Evolutionary conservation across 768 basidiomycete genomes (phyloP).

Genomic region (Lepiota venenata): DNA sequence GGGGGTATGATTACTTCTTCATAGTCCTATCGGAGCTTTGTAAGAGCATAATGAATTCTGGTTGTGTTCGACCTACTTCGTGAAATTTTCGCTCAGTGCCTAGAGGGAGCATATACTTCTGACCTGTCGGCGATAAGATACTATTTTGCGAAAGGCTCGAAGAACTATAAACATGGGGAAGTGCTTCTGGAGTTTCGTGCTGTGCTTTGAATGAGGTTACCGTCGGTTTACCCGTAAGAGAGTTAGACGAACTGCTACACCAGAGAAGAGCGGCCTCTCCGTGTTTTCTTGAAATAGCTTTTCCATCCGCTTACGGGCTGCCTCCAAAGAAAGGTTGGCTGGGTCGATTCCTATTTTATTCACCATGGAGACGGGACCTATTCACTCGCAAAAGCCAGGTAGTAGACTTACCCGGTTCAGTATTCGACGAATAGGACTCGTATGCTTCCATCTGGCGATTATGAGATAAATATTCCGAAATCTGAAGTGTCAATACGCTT

Average conservation of each 20-base stretch:
- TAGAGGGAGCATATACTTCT: conserved; percentile 75
- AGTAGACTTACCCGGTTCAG: background rate
- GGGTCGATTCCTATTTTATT: background rate
- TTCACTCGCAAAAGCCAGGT: background rate
- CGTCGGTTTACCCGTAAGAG: background rate
- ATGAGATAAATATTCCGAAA: conserved; percentile 6
- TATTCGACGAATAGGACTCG: background rate
- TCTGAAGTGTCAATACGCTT: conserved; percentile 2
- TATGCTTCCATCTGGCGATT: background rate
- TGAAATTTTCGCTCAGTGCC: conserved; percentile 69
- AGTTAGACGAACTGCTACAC: conserved; percentile 32
- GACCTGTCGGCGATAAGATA: conserved; percentile 68
- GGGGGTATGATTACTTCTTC: conserved; percentile 93
- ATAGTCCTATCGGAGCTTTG: conserved; percentile 52
- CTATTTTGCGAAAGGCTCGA: conserved; percentile 61
- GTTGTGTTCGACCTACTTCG: conserved; percentile 47
- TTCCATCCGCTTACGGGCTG: conserved; percentile 62
- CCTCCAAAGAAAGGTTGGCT: conserved; percentile 16
- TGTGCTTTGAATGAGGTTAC: conserved; percentile 30
- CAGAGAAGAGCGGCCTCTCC: conserved; percentile 60
- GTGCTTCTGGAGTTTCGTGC: conserved; percentile 47
- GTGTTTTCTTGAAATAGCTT: conserved; percentile 58
- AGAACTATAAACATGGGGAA: conserved; percentile 85
- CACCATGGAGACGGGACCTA: background rate
- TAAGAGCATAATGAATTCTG: background rate